Percentiles rank a stretch among this genome's conserved stretches.
Conservation (phyloP, 805 yeast genomes). For the Cyberlindnera lachancei region DNA sequence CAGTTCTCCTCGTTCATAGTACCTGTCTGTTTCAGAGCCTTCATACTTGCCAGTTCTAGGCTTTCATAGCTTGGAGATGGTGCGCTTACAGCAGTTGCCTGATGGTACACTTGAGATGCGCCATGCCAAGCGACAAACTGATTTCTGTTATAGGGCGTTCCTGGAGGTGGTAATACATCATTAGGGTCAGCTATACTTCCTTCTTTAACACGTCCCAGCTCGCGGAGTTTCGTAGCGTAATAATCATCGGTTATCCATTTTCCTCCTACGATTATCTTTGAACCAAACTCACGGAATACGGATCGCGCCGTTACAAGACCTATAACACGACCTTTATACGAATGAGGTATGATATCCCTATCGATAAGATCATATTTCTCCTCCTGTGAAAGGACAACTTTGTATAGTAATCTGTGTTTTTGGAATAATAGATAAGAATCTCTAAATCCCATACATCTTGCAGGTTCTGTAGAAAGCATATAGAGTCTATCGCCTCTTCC, state of each 20-base stretch:
- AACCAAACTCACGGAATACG: conserved; percentile 87
- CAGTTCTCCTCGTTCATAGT: conserved; percentile 60
- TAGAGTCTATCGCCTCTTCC: conserved; percentile 61
- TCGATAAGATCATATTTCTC: conserved; percentile 80
- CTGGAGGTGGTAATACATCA: conserved; percentile 37
- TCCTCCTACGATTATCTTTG: conserved; percentile 74
- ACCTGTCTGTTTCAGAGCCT: conserved; percentile 12
- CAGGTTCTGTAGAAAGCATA: conserved; percentile 95
- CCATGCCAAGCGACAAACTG: conserved; percentile 52
- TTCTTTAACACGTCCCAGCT: conserved; percentile 52
- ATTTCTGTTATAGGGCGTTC: conserved; percentile 36
- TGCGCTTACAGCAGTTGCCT: conserved; percentile 3
- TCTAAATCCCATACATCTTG: conserved; percentile 88
- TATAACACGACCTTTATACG: conserved; percentile 85
- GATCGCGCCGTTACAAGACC: conserved; percentile 88
- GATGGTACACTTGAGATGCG: conserved; percentile 34
- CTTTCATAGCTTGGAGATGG: conserved; percentile 16
- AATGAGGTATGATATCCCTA: conserved; percentile 75
- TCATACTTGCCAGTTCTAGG: conserved; percentile 18
- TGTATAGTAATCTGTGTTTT: conserved; percentile 69
- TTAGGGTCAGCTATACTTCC: conserved; percentile 69
- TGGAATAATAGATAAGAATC: conserved; percentile 88
- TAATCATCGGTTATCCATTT: conserved; percentile 80
- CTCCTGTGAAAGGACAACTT: conserved; percentile 62
- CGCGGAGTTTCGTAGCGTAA: conserved; percentile 51